These are phyloP conservation scores for Sphagnum tenellum DNA, from an alignment of 225 moss, liverwort and hornwort genomes.

Conservation along the genomic window DNA sequence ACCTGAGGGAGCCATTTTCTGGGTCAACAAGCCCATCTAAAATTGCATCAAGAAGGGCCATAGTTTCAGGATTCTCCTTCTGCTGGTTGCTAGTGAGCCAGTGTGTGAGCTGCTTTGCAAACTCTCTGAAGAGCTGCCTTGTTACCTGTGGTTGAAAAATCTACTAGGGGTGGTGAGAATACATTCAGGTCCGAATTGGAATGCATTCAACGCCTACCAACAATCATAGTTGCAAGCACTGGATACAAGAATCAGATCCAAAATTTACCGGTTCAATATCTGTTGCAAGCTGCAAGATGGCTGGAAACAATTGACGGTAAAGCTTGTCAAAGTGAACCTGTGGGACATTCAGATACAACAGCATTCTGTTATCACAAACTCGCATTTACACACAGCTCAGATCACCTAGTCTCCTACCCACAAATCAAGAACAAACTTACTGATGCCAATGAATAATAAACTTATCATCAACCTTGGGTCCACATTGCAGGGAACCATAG, in stretches of 20 bases:
- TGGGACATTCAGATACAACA: too few species aligned
- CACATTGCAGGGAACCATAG: too few species aligned
- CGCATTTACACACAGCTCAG: too few species aligned
- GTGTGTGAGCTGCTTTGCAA: conserved; percentile 79
- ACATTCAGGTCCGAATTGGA: too few species aligned
- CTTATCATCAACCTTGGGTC: too few species aligned
- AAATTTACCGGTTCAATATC: conserved; percentile 72
- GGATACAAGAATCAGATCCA: too few species aligned
- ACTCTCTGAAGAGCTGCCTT: conserved; percentile 76
- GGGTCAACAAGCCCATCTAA: conserved; percentile 85
- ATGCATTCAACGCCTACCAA: too few species aligned
- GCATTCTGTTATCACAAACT: too few species aligned
- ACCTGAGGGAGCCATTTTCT: conserved; percentile 93
- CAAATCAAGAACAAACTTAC: too few species aligned
- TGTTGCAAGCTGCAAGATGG: conserved; percentile 74
- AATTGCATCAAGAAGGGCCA: conserved; percentile 86
- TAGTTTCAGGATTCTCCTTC: conserved; percentile 87
- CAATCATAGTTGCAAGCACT: background rate
- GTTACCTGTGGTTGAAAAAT: conserved; percentile 44
- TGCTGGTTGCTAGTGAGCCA: conserved; percentile 95
- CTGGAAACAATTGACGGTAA: conserved; percentile 74
- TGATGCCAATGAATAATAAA: too few species aligned
- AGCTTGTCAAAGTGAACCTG: conserved; percentile 83
- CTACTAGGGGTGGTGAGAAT: background rate
- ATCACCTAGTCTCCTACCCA: too few species aligned